Percentiles rank a stretch among this genome's conserved stretches.
Conservation (phyloP, 225 moss, liverwort and hornwort genomes). For the Antitrichia curtipendula region DNA sequence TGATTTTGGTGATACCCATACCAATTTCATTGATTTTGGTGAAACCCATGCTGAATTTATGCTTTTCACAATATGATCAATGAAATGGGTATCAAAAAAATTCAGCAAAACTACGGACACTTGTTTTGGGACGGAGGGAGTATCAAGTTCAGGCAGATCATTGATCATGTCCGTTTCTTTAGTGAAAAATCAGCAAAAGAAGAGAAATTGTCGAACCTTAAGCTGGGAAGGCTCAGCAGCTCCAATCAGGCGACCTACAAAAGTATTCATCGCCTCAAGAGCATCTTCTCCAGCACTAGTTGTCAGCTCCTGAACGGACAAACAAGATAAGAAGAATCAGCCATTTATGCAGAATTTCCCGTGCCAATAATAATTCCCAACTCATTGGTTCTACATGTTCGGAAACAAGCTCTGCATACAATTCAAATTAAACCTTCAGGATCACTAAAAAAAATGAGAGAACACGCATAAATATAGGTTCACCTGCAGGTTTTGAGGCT, state of each 20-base stretch:
- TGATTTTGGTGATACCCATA: neutral
- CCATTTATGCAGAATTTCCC: neutral
- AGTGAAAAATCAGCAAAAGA: neutral
- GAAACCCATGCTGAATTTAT: neutral
- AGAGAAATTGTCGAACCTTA: slow-evolving; percentile 30
- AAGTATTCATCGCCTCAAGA: slow-evolving; percentile 93
- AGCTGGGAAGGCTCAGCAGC: slow-evolving; percentile 65
- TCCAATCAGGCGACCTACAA: slow-evolving; percentile 71
- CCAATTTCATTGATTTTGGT: neutral
- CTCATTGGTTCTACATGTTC: neutral
- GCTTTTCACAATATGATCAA: neutral
- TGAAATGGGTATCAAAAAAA: neutral
- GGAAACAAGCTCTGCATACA: neutral
- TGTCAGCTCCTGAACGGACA: slow-evolving; percentile 52
- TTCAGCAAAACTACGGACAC: neutral
- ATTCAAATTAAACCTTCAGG: neutral
- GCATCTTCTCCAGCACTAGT: slow-evolving; percentile 95
- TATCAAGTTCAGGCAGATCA: neutral
- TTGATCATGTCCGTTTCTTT: neutral
- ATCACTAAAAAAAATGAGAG: neutral
- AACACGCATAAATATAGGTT: neutral
- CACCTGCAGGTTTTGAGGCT: slow-evolving; percentile 90
- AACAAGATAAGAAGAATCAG: neutral
- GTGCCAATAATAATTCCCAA: neutral
- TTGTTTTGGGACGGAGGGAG: neutral